Conservation (phyloP, 257 asterid genomes). For the Gentiana macrophylla region DNA sequence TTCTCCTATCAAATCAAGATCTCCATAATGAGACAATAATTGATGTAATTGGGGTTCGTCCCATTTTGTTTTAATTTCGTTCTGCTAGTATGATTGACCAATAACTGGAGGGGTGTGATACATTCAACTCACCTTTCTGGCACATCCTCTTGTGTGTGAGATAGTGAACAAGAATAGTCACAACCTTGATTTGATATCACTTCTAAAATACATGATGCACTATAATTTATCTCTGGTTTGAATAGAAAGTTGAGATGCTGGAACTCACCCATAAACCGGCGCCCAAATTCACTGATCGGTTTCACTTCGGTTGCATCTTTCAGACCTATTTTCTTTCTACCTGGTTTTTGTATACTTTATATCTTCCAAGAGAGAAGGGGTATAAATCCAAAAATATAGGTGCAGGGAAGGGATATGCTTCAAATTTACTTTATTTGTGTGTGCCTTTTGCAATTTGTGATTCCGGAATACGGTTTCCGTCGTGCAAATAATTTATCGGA, state of each 20-base stretch:
- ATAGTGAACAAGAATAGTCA: too few relatives aligned
- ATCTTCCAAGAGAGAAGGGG: neutral
- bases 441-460: neutral
- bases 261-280: neutral
- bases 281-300: neutral
- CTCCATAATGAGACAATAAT: too few relatives aligned
- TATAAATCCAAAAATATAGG: neutral
- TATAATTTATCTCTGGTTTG: neutral
- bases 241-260: neutral
- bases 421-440: neutral
- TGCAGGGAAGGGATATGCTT: neutral
- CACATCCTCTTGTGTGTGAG: too few relatives aligned
- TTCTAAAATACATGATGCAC: too few relatives aligned
- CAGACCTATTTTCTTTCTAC: conserved; percentile 16
- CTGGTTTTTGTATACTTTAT: neutral
- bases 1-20: too few relatives aligned
- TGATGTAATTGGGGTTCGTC: too few relatives aligned
- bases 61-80: too few relatives aligned
- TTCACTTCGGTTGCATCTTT: neutral
- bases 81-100: too few relatives aligned
- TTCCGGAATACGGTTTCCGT: neutral
- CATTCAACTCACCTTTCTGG: too few relatives aligned
- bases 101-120: too few relatives aligned
- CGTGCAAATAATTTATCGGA: conserved; percentile 13
- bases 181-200: too few relatives aligned